These are phyloP conservation scores for Ophiostoma montium DNA, from an alignment of 2,329 filamentous ascomycete species.

Conservation along the genomic window DNA sequence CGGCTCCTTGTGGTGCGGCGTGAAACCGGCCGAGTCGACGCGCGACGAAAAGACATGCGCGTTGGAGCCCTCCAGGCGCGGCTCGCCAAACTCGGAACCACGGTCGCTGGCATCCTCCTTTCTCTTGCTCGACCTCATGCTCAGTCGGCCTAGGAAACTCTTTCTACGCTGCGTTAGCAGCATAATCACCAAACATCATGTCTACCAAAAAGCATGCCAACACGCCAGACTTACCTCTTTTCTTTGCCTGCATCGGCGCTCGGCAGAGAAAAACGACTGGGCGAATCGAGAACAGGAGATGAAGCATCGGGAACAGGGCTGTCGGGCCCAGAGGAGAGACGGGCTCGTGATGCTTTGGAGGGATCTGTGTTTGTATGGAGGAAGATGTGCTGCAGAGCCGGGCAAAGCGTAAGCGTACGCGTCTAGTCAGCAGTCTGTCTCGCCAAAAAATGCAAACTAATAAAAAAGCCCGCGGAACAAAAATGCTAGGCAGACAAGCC, in stretches of 20 bases:
- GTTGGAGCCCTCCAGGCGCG: slow-evolving; percentile 65
- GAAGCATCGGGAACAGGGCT: slow-evolving; percentile 23
- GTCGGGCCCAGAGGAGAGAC: slow-evolving; percentile 33
- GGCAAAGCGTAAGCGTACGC: no score
- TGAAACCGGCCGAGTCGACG: slow-evolving; percentile 58
- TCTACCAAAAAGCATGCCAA: neutral
- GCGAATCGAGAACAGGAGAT: slow-evolving; percentile 22
- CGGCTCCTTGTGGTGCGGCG: slow-evolving; percentile 75
- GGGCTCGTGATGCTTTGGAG: slow-evolving; percentile 41
- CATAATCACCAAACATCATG: neutral
- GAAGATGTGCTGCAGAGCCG: slow-evolving; percentile 41
- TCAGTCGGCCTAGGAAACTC: slow-evolving; percentile 70
- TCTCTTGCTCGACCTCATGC: slow-evolving; percentile 65
- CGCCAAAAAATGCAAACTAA: no score
- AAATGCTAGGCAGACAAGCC: no score
- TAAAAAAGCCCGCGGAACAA: neutral
- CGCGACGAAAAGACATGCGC: slow-evolving; percentile 70
- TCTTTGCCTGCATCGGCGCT: slow-evolving; percentile 36
- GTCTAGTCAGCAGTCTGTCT: no score
- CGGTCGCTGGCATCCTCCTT: slow-evolving; percentile 44
- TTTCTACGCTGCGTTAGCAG: slow-evolving; percentile 32
- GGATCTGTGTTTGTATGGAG: slow-evolving; percentile 52
- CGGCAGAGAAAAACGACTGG: slow-evolving; percentile 21
- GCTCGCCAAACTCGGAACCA: slow-evolving; percentile 53
- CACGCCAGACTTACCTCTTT: slow-evolving; percentile 43